A percentile compares a stretch with the other conserved stretches of the same genome.
Evolutionary conservation across 257 asterid species (phyloP).

Genomic region (Plantago elongata): DNA sequence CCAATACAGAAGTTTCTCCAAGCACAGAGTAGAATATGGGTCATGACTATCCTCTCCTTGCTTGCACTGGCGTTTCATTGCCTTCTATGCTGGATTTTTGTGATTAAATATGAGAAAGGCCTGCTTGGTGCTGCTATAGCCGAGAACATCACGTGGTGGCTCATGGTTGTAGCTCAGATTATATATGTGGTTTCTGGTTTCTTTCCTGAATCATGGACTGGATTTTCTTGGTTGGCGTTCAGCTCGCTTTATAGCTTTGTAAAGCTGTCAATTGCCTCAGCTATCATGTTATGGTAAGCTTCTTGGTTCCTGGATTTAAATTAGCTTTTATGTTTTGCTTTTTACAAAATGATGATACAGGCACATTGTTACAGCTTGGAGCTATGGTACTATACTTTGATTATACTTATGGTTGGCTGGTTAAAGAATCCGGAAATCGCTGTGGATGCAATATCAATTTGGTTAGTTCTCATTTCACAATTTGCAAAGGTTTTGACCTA

Average conservation of each 20-base stretch:
- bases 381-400: constrained; percentile 66
- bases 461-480: constrained; percentile 36
- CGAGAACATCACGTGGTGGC: constrained; percentile 79
- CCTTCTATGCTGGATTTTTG: constrained; percentile 62
- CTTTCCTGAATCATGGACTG: constrained; percentile 81
- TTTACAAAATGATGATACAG: too few relatives aligned
- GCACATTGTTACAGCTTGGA: constrained; percentile 53
- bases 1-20: constrained; percentile 26
- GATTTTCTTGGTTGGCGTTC: constrained; percentile 61
- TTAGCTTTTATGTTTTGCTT: neutral
- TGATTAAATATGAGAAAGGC: constrained; percentile 47
- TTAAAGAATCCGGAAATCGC: constrained; percentile 70
- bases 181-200: constrained; percentile 59
- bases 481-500: neutral
- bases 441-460: constrained; percentile 73
- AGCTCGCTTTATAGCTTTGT: constrained; percentile 51
- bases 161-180: constrained; percentile 66
- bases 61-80: constrained; percentile 51
- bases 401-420: constrained; percentile 82
- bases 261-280: constrained; percentile 79
- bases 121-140: constrained; percentile 80
- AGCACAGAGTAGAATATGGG: constrained; percentile 86
- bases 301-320: constrained; percentile 3
- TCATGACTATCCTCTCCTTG: constrained; percentile 55
- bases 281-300: constrained; percentile 79